phyloP scores from a whole-genome alignment of 1,284 basidiomycete species.

The Leccinum laetum region DNA sequence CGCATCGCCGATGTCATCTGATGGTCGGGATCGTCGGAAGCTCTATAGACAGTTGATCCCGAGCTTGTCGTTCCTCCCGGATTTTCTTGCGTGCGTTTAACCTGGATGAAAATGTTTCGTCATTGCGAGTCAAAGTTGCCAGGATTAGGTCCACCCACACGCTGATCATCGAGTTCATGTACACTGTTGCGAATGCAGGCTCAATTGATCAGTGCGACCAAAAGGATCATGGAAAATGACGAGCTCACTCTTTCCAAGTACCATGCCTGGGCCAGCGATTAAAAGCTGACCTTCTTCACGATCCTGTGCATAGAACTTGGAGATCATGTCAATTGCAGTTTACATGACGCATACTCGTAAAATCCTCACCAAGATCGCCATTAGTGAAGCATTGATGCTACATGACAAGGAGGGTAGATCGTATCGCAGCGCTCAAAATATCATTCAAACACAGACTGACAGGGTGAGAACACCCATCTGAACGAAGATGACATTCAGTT shows the following conservation, averaged over 20 bases:
- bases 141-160: constrained; percentile 5
- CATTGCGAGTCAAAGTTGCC: neutral
- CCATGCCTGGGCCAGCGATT: constrained; percentile 6
- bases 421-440: too few relatives aligned
- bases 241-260: constrained; percentile 20
- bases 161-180: neutral
- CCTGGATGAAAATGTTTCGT: constrained; percentile 3
- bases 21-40: constrained; percentile 15
- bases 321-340: neutral
- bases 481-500: constrained; percentile 20
- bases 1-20: neutral
- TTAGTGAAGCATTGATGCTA: constrained; percentile 15
- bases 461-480: constrained; percentile 27
- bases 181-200: constrained; percentile 7
- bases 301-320: constrained; percentile 16
- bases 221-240: neutral
- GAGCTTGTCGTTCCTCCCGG: constrained; percentile 10
- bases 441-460: constrained; percentile 9
- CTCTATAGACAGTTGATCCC: constrained; percentile 8
- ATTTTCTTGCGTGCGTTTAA: constrained; percentile 18
- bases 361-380: constrained; percentile 17
- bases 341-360: neutral
- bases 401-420: neutral
- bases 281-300: neutral
- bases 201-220: neutral